A percentile compares a stretch with the other conserved stretches of the same genome.
phyloP scores from a whole-genome alignment of 2,329 filamentous ascomycete species.

The Ascochyta clinopodiicola region DNA sequence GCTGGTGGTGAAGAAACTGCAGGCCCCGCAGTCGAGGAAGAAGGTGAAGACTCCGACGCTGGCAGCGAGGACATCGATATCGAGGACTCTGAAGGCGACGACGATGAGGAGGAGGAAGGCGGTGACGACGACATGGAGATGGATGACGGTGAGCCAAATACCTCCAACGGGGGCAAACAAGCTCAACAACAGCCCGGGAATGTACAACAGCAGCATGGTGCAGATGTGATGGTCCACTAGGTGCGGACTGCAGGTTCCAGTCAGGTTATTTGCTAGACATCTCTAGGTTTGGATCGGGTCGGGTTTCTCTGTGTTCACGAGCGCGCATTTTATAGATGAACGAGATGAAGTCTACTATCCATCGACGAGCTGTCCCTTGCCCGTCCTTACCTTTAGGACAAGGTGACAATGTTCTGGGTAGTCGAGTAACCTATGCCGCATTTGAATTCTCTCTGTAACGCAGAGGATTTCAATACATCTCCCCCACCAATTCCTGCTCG shows the following conservation, averaged over 20 bases:
- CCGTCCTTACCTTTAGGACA: not conserved
- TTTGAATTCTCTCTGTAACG: no score
- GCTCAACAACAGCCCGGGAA: constrained; percentile 33
- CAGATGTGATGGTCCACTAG: constrained; percentile 53
- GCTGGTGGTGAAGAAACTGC: constrained; percentile 68
- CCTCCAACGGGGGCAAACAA: constrained; percentile 45
- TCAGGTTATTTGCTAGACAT: not conserved
- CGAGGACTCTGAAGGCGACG: constrained; percentile 75
- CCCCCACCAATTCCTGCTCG: no score
- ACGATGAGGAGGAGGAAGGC: constrained; percentile 71
- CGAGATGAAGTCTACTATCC: constrained; percentile 4
- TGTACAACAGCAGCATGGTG: constrained; percentile 30
- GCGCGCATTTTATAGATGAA: constrained; percentile 16
- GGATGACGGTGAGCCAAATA: constrained; percentile 57
- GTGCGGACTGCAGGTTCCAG: not conserved
- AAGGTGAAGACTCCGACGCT: constrained; percentile 70
- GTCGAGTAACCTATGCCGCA: no score
- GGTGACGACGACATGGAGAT: constrained; percentile 63
- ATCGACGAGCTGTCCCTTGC: not conserved
- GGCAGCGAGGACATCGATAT: constrained; percentile 81
- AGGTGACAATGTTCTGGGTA: not conserved
- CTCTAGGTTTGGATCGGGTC: not conserved
- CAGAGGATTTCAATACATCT: no score
- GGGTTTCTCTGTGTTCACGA: constrained; percentile 9
- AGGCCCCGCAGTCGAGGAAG: constrained; percentile 64